Evolutionary conservation across 169 alveolate genomes (phyloP).

Genomic region (Ichthyophthirius multifiliis): DNA sequence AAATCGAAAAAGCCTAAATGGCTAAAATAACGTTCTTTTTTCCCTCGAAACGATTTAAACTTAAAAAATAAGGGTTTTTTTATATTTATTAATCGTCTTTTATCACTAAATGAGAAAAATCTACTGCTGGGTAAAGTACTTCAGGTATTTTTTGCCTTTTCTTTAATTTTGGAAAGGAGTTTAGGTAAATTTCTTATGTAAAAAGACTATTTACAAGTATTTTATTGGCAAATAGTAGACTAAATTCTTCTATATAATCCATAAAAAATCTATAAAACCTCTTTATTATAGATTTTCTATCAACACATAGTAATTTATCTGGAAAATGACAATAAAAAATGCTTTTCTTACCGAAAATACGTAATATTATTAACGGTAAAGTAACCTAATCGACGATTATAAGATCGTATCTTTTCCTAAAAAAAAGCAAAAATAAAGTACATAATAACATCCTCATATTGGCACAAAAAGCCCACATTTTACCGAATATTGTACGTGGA

Average conservation of each 20-base stretch:
- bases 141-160: slow-evolving; percentile 50
- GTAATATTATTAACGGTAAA: slow-evolving; percentile 5
- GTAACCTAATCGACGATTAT: slow-evolving; percentile 87
- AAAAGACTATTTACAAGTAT: slow-evolving; percentile 74
- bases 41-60: slow-evolving; percentile 89
- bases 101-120: slow-evolving; percentile 63
- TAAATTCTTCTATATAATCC: slow-evolving; percentile 78
- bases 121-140: slow-evolving; percentile 74
- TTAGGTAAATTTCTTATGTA: slow-evolving; percentile 60
- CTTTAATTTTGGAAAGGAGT: slow-evolving; percentile 56
- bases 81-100: slow-evolving; percentile 38
- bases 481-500: slow-evolving; percentile 79
- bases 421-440: slow-evolving; percentile 74
- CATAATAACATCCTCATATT: slow-evolving; percentile 86
- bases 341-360: slow-evolving; percentile 48
- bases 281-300: slow-evolving; percentile 66
- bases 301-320: slow-evolving; percentile 86
- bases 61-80: slow-evolving; percentile 54
- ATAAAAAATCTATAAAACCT: slow-evolving; percentile 80
- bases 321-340: slow-evolving; percentile 94
- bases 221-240: slow-evolving; percentile 49
- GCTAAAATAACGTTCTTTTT: slow-evolving; percentile 89
- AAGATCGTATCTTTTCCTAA: slow-evolving; percentile 84
- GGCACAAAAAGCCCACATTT: slow-evolving; percentile 83
- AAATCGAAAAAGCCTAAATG: slow-evolving; percentile 74